Evolutionary conservation across 2,329 filamentous ascomycete species (phyloP).

Genomic region (Alternaria panax): DNA sequence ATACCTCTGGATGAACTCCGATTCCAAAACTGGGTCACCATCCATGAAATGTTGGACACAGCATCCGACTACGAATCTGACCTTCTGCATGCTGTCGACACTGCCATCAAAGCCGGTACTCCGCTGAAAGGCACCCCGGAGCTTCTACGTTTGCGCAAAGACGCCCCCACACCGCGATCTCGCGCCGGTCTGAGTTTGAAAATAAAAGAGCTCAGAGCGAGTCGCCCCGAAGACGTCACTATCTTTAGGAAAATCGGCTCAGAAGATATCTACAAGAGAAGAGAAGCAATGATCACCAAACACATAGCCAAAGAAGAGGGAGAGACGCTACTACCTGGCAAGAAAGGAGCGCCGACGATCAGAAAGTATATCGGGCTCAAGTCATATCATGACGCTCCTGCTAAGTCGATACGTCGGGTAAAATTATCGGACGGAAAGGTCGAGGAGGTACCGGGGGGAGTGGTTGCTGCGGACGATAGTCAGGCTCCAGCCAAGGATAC

Average conservation of each 20-base stretch:
- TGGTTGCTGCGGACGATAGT: not conserved
- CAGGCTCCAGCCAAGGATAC: not conserved
- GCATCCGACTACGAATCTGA: conserved; percentile 38
- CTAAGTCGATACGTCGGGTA: not conserved
- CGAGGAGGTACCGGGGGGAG: not conserved
- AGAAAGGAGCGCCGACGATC: conserved; percentile 2
- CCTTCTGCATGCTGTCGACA: conserved; percentile 9
- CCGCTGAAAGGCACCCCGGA: conserved; percentile 11
- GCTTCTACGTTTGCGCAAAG: conserved; percentile 9
- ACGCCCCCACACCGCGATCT: not conserved
- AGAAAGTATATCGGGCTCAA: conserved; percentile 17
- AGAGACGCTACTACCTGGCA: not conserved
- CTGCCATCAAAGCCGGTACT: conserved; percentile 19
- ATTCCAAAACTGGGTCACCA: conserved; percentile 59
- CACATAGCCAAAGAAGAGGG: conserved; percentile 8
- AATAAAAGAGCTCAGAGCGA: conserved; percentile 13
- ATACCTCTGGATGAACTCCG: conserved; percentile 56
- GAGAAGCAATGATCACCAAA: conserved; percentile 8
- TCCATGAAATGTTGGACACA: conserved; percentile 56
- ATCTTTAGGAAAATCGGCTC: conserved; percentile 11
- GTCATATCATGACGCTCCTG: conserved; percentile 3
- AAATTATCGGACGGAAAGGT: not conserved
- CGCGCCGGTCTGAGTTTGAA: conserved; percentile 3
- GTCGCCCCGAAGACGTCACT: not conserved
- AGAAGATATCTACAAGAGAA: not conserved